phyloP scores from a whole-genome alignment of 2,329 filamentous ascomycete genomes.

The Pseudocercospora cruenta region DNA sequence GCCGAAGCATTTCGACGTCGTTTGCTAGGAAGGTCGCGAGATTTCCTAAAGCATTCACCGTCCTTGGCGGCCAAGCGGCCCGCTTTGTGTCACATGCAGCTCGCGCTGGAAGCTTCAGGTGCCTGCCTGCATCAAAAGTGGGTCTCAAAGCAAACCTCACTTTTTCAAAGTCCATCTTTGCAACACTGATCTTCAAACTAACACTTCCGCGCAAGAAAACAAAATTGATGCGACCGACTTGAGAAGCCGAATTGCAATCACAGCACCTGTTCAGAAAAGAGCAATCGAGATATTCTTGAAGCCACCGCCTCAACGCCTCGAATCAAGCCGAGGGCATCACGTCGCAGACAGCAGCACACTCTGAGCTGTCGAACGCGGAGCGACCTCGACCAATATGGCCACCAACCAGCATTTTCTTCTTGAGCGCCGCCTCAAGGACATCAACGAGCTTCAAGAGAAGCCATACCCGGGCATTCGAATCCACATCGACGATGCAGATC shows the following conservation, averaged over 20 bases:
- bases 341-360: not conserved
- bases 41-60: not conserved
- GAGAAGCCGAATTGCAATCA: not conserved
- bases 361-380: not conserved
- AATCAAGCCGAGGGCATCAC: not conserved
- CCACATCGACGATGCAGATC: slow-evolving; percentile 21
- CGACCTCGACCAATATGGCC: not conserved
- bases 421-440: slow-evolving; percentile 27
- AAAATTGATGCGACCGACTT: no score
- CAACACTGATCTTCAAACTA: not conserved
- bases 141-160: not conserved
- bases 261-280: not conserved
- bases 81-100: not conserved
- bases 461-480: slow-evolving; percentile 31
- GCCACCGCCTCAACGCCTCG: not conserved
- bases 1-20: no score
- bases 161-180: not conserved
- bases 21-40: not conserved
- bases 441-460: slow-evolving; percentile 26
- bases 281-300: not conserved
- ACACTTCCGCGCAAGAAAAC: no score
- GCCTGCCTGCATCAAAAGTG: not conserved
- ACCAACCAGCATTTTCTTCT: slow-evolving; percentile 7
- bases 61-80: not conserved
- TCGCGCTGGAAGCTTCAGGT: not conserved